A percentile compares a stretch with the other conserved stretches of the same genome.
Conservation (phyloP, 2,329 filamentous ascomycete genomes). For the Cephalotrichum gorgonifer region DNA sequence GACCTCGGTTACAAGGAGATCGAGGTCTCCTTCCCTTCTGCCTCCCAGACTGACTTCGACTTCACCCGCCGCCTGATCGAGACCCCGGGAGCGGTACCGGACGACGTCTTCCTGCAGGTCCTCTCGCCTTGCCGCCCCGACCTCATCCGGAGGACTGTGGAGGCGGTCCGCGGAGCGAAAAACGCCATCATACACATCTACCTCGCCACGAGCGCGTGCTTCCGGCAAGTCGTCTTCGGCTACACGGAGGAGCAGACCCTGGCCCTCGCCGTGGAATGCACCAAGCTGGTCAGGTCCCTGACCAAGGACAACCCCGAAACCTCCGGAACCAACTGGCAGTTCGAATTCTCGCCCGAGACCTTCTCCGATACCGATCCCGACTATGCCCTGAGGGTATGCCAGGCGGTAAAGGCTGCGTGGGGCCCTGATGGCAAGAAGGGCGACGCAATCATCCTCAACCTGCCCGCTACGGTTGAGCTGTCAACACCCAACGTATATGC, state of each 20-base stretch:
- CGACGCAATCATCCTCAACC: slow-evolving; percentile 88
- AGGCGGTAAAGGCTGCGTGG: slow-evolving; percentile 93
- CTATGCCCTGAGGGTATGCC: slow-evolving; percentile 73
- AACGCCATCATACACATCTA: slow-evolving; percentile 95
- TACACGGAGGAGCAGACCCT: slow-evolving; percentile 75
- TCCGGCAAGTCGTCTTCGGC: slow-evolving; percentile 82
- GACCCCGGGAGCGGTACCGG: slow-evolving; percentile 71
- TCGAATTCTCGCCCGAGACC: slow-evolving; percentile 76
- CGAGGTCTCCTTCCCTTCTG: slow-evolving; percentile 89
- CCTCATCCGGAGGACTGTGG: slow-evolving; percentile 79
- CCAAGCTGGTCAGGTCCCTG: slow-evolving; percentile 76
- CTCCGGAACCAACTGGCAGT: slow-evolving; percentile 57
- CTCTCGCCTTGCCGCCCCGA: slow-evolving; percentile 87
- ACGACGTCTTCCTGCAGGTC: slow-evolving; percentile 87
- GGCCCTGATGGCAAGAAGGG: slow-evolving; percentile 51
- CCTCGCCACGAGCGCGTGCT: slow-evolving; percentile 91
- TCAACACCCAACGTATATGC: slow-evolving; percentile 91
- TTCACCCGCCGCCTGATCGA: slow-evolving; percentile 76
- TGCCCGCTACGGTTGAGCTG: slow-evolving; percentile 94
- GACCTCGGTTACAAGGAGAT: slow-evolving; percentile 96
- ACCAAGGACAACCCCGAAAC: slow-evolving; percentile 66
- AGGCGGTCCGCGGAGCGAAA: slow-evolving; percentile 79
- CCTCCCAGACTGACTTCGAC: slow-evolving; percentile 91
- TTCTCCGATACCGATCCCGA: slow-evolving; percentile 88
- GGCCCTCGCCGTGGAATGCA: slow-evolving; percentile 73